Percentiles rank a stretch among this genome's conserved stretches.
These are phyloP conservation scores for Aspergillus spinulosporus DNA, from an alignment of 2,329 filamentous ascomycete genomes.

Conservation along the genomic window DNA sequence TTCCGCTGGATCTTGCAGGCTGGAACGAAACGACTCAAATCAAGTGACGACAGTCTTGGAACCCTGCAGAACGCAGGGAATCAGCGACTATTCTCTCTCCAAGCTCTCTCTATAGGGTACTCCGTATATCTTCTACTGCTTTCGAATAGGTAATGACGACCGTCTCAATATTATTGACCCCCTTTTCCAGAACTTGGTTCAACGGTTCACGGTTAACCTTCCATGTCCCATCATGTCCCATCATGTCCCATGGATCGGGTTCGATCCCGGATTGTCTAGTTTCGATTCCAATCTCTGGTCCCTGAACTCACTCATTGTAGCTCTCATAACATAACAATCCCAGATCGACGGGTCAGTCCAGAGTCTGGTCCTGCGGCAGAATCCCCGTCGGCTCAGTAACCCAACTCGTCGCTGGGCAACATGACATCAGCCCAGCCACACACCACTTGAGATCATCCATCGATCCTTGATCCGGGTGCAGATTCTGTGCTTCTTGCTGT, in stretches of 20 bases:
- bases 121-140: background rate
- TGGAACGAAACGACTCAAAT: background rate
- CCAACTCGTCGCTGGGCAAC: conserved; percentile 3
- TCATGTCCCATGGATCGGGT: background rate
- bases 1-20: background rate
- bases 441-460: background rate
- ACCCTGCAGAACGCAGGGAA: conserved; percentile 12
- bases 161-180: conserved; percentile 1
- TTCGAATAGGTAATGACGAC: background rate
- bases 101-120: background rate
- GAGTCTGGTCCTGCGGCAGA: background rate
- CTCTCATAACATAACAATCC: background rate
- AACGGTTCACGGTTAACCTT: background rate
- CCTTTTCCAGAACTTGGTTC: background rate
- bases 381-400: background rate
- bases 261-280: conserved; percentile 3
- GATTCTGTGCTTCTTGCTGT: conserved; percentile 7
- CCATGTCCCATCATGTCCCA: no score
- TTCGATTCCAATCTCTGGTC: background rate
- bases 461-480: conserved; percentile 6
- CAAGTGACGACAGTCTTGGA: background rate
- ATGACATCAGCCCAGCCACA: conserved; percentile 13
- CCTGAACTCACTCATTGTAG: background rate
- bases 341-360: background rate
- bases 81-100: background rate